phyloP scores from a whole-genome alignment of 768 basidiomycete genomes.

The Clavulina sp. region DNA sequence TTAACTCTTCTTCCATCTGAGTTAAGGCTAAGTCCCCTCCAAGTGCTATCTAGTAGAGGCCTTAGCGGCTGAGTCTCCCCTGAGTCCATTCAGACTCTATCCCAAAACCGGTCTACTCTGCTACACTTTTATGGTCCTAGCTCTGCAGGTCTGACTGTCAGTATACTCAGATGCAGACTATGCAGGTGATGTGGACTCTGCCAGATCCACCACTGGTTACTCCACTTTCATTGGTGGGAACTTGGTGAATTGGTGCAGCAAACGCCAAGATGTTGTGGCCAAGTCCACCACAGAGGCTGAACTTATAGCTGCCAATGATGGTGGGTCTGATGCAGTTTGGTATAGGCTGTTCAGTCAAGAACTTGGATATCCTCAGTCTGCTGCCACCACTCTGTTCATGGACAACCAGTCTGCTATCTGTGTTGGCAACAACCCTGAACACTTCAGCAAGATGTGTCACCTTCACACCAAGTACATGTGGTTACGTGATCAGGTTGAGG shows the following conservation, averaged over 20 bases:
- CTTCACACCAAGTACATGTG: conserved; percentile 18
- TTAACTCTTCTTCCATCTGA: too few species aligned
- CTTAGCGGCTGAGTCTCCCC: too few species aligned
- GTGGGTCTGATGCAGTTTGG: conserved; percentile 7
- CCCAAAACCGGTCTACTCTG: too few species aligned
- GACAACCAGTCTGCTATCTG: conserved; percentile 16
- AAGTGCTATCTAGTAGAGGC: too few species aligned
- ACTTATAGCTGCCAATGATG: conserved; percentile 1
- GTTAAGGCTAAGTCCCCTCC: too few species aligned
- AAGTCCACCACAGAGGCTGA: conserved; percentile 14
- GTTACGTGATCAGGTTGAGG: conserved; percentile 13
- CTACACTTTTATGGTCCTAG: too few species aligned
- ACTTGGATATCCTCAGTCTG: background rate
- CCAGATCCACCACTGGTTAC: conserved; percentile 5
- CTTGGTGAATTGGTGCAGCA: conserved; percentile 13
- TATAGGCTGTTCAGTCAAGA: conserved; percentile 5
- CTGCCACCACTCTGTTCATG: background rate
- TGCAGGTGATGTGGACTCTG: conserved; percentile 14
- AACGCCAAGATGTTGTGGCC: conserved; percentile 13
- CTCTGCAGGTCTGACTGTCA: too few species aligned
- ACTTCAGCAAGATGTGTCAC: conserved; percentile 17
- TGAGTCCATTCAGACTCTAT: too few species aligned
- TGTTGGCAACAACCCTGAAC: conserved; percentile 12
- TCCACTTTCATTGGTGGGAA: conserved; percentile 6
- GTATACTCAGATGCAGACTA: conserved; percentile 20